Conservation (phyloP, 495 filamentous ascomycete species). For the Penicillium pancosmium region DNA sequence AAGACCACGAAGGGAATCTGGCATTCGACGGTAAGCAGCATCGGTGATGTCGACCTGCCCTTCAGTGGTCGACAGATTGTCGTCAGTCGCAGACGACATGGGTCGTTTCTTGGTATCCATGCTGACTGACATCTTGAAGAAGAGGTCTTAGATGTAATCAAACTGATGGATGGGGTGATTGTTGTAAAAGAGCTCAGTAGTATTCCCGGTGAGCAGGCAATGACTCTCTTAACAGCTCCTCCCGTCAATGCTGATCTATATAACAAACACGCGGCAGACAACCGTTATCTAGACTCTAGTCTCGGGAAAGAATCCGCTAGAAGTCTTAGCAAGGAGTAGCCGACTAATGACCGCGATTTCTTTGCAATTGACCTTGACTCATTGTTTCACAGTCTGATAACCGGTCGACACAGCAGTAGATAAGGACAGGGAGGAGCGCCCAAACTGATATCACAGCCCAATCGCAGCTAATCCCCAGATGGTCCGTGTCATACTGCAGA, state of each 20-base stretch:
- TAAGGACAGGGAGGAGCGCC: conserved; percentile 18
- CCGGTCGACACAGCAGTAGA: conserved; percentile 10
- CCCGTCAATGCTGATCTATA: conserved; percentile 13
- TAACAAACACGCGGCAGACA: conserved; percentile 4
- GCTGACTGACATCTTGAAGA: conserved; percentile 1
- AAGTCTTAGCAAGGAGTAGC: neutral
- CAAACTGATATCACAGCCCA: neutral
- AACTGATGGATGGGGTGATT: neutral
- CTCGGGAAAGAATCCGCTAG: neutral
- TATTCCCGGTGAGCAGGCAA: neutral
- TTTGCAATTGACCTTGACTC: conserved; percentile 18
- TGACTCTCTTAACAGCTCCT: conserved; percentile 8
- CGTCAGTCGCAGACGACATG: conserved; percentile 15
- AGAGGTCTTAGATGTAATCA: neutral
- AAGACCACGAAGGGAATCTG: conserved; percentile 32
- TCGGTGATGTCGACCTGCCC: conserved; percentile 34
- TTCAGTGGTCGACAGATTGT: conserved; percentile 36
- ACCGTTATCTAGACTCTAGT: conserved; percentile 12
- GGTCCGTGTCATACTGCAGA: conserved; percentile 5
- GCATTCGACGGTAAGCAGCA: conserved; percentile 28
- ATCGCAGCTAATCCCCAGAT: neutral
- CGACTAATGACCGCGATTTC: conserved; percentile 15
- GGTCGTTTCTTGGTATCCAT: conserved; percentile 31
- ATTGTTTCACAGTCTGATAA: conserved; percentile 21
- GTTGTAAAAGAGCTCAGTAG: conserved; percentile 1